Evolutionary conservation across 1,284 basidiomycete genomes (phyloP).

Genomic region (Lentinus polychrous): DNA sequence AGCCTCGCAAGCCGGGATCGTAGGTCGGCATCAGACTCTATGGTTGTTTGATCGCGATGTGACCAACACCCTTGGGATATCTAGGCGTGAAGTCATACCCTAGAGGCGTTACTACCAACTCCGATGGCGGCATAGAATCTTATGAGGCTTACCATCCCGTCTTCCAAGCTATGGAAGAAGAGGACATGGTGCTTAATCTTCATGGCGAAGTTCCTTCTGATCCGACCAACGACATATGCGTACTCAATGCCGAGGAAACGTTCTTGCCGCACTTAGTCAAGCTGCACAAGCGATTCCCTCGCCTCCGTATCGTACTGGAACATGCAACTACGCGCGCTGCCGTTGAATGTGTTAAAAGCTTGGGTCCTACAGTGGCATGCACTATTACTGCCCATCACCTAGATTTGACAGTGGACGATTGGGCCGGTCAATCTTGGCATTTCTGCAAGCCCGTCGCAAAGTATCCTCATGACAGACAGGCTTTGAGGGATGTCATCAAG

Average conservation of each 20-base stretch:
- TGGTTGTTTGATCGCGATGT: not conserved
- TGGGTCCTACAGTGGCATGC: slow-evolving; percentile 88
- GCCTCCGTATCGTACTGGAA: slow-evolving; percentile 93
- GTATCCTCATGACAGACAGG: slow-evolving; percentile 85
- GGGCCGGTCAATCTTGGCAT: slow-evolving; percentile 94
- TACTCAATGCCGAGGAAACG: slow-evolving; percentile 89
- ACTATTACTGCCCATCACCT: slow-evolving; percentile 98
- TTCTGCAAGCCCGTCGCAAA: slow-evolving; percentile 99
- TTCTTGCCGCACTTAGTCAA: slow-evolving; percentile 88
- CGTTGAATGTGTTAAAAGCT: slow-evolving; percentile 83
- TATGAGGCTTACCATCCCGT: slow-evolving; percentile 94
- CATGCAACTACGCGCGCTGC: slow-evolving; percentile 98
- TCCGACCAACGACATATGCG: slow-evolving; percentile 77
- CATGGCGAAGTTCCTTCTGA: slow-evolving; percentile 98
- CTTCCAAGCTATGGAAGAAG: slow-evolving; percentile 93
- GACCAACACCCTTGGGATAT: not conserved
- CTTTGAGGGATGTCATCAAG: slow-evolving; percentile 75
- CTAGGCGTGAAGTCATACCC: slow-evolving; percentile 96
- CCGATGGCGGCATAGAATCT: slow-evolving; percentile 93
- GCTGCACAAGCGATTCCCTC: slow-evolving; percentile 85
- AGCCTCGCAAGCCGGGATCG: slow-evolving; percentile 81
- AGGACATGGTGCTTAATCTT: slow-evolving; percentile 91
- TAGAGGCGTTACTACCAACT: slow-evolving; percentile 96
- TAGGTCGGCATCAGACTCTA: slow-evolving; percentile 34
- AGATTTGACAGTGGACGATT: slow-evolving; percentile 91